A percentile compares a stretch with the other conserved stretches of the same genome.
These are phyloP conservation scores for Spinacia oleracea DNA, from an alignment of 179 eudicot genomes.

Conservation along the genomic window DNA sequence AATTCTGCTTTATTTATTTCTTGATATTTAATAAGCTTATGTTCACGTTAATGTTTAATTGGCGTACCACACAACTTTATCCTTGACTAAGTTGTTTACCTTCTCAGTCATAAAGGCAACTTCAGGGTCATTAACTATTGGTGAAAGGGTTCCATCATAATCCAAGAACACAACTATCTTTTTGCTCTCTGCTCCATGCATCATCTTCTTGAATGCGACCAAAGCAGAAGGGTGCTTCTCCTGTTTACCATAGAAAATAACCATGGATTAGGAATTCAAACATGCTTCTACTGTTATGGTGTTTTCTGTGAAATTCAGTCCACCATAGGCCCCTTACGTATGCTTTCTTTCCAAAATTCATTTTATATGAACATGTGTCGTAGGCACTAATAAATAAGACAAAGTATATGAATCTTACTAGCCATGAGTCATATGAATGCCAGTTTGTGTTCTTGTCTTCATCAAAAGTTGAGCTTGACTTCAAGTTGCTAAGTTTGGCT, in stretches of 20 bases:
- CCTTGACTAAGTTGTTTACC: constrained; percentile 32
- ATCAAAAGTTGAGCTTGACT: constrained; percentile 28
- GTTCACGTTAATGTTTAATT: not conserved
- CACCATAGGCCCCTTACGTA: not conserved
- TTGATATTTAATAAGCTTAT: not conserved
- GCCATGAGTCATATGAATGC: constrained; percentile 31
- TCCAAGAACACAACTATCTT: constrained; percentile 65
- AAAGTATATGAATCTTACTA: constrained; percentile 26
- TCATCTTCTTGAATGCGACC: constrained; percentile 42
- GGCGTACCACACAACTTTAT: not conserved
- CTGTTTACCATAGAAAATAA: constrained; percentile 29
- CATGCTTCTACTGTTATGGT: not conserved
- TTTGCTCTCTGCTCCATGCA: constrained; percentile 46
- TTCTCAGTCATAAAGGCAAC: constrained; percentile 69
- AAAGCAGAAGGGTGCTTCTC: constrained; percentile 69
- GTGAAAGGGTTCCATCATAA: constrained; percentile 81
- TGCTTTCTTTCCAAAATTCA: not conserved
- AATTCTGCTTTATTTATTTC: not conserved
- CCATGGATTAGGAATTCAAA: not conserved
- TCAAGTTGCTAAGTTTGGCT: constrained; percentile 33
- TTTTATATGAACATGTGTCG: not conserved
- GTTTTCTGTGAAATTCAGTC: not conserved
- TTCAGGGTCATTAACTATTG: constrained; percentile 70
- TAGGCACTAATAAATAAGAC: not conserved
- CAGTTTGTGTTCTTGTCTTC: constrained; percentile 29